Evolutionary conservation across 1,139 yeast genomes (phyloP).

Genomic region (Magnusiomyces ingens): DNA sequence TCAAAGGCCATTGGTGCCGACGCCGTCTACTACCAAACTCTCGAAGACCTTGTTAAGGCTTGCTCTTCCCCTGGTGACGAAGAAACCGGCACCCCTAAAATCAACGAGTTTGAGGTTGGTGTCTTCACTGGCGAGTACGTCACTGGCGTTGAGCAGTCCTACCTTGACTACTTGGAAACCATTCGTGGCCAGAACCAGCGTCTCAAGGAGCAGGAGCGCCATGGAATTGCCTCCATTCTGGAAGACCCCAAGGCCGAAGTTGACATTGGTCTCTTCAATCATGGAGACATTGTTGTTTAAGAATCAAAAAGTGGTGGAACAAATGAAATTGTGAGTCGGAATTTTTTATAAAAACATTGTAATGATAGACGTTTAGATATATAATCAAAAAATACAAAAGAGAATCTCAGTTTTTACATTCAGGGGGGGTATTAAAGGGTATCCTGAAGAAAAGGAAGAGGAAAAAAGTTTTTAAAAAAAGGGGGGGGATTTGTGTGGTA

Average conservation of each 20-base stretch:
- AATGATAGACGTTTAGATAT: too few relatives aligned
- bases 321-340: too few relatives aligned
- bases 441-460: too few relatives aligned
- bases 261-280: constrained; percentile 83
- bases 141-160: constrained; percentile 83
- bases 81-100: constrained; percentile 16
- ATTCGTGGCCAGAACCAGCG: constrained; percentile 77
- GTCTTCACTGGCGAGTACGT: constrained; percentile 94
- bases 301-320: too few relatives aligned
- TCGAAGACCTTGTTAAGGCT: constrained; percentile 74
- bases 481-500: too few relatives aligned
- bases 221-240: constrained; percentile 48
- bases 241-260: constrained; percentile 79
- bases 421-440: too few relatives aligned
- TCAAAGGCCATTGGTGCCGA: constrained; percentile 86
- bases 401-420: too few relatives aligned
- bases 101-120: constrained; percentile 79
- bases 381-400: too few relatives aligned
- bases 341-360: too few relatives aligned
- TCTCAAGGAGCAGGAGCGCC: constrained; percentile 51
- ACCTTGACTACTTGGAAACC: constrained; percentile 72
- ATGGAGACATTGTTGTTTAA: constrained; percentile 48
- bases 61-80: constrained; percentile 37
- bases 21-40: constrained; percentile 77
- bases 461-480: too few relatives aligned